A percentile compares a stretch with the other conserved stretches of the same genome.
Evolutionary conservation across 2,329 filamentous ascomycete species (phyloP).

Genomic region (Furcasterigmium sp.): DNA sequence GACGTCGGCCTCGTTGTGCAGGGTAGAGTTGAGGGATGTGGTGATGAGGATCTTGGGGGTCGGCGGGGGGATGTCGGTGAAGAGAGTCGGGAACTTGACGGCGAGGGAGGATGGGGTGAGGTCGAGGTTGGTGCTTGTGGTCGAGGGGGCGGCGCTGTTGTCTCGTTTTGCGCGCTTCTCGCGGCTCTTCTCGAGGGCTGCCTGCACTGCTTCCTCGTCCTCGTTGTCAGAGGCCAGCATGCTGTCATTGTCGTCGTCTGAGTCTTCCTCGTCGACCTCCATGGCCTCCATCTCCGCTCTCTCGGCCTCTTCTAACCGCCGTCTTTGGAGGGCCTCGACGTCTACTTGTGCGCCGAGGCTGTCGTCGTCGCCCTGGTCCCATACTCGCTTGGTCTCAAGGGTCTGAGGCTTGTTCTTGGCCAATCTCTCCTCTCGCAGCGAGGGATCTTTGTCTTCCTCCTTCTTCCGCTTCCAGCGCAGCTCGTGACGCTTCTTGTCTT

Average conservation of each 20-base stretch:
- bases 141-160: slow-evolving; percentile 51
- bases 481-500: slow-evolving; percentile 69
- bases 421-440: slow-evolving; percentile 66
- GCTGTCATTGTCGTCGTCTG: slow-evolving; percentile 59
- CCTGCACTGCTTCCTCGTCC: slow-evolving; percentile 32
- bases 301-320: slow-evolving; percentile 48
- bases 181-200: slow-evolving; percentile 34
- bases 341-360: slow-evolving; percentile 51
- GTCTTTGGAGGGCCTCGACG: slow-evolving; percentile 52
- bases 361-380: slow-evolving; percentile 70
- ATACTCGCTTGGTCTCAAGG: slow-evolving; percentile 82
- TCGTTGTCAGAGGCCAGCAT: slow-evolving; percentile 68
- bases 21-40: slow-evolving; percentile 80
- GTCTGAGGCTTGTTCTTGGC: slow-evolving; percentile 75
- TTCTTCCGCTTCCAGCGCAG: slow-evolving; percentile 73
- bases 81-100: slow-evolving; percentile 58
- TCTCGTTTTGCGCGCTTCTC: slow-evolving; percentile 40
- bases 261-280: slow-evolving; percentile 29
- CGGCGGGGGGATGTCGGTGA: slow-evolving; percentile 52
- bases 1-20: slow-evolving; percentile 77
- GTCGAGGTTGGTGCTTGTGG: slow-evolving; percentile 59
- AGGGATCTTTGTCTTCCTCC: slow-evolving; percentile 80
- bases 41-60: slow-evolving; percentile 87
- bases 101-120: slow-evolving; percentile 55
- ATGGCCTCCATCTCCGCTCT: slow-evolving; percentile 39